Conservation (phyloP, 768 basidiomycete genomes). For the Lactarius evosmus region DNA sequence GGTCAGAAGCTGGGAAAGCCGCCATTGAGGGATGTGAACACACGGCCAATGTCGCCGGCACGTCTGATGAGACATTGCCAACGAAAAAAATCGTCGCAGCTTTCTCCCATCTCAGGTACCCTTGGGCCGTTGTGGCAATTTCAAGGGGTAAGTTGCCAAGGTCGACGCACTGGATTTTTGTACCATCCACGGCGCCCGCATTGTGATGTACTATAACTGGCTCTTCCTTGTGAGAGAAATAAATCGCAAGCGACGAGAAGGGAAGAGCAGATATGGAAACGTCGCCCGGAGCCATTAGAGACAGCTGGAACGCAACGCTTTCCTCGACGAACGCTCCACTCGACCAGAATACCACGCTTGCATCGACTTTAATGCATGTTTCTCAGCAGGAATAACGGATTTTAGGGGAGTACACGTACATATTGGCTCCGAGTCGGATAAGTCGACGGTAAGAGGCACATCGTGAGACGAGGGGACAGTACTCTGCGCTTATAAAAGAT, state of each 20-base stretch:
- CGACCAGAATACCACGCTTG: slow-evolving; percentile 69
- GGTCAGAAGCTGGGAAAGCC: background rate
- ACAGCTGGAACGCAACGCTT: slow-evolving; percentile 70
- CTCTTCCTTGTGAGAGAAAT: slow-evolving; percentile 49
- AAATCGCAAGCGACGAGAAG: slow-evolving; percentile 56
- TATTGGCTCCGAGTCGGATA: slow-evolving; percentile 59
- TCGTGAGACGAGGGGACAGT: slow-evolving; percentile 62
- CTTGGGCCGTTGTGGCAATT: slow-evolving; percentile 33
- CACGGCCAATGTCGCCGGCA: slow-evolving; percentile 55
- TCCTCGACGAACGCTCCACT: slow-evolving; percentile 57
- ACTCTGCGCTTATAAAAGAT: slow-evolving; percentile 45
- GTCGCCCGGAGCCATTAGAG: slow-evolving; percentile 49
- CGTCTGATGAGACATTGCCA: slow-evolving; percentile 54
- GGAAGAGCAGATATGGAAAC: slow-evolving; percentile 55
- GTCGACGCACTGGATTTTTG: slow-evolving; percentile 43
- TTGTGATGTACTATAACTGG: slow-evolving; percentile 54
- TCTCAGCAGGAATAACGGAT: slow-evolving; percentile 16
- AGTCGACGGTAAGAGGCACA: slow-evolving; percentile 56
- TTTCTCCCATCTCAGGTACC: slow-evolving; percentile 56
- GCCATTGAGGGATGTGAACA: slow-evolving; percentile 26
- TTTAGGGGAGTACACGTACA: slow-evolving; percentile 42
- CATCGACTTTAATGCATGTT: slow-evolving; percentile 49
- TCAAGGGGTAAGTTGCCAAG: slow-evolving; percentile 41
- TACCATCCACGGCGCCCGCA: slow-evolving; percentile 16
- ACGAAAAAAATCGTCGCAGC: slow-evolving; percentile 54